Evolutionary conservation across 768 basidiomycete genomes (phyloP).

Genomic region (Lactifluus hygrophoroides): DNA sequence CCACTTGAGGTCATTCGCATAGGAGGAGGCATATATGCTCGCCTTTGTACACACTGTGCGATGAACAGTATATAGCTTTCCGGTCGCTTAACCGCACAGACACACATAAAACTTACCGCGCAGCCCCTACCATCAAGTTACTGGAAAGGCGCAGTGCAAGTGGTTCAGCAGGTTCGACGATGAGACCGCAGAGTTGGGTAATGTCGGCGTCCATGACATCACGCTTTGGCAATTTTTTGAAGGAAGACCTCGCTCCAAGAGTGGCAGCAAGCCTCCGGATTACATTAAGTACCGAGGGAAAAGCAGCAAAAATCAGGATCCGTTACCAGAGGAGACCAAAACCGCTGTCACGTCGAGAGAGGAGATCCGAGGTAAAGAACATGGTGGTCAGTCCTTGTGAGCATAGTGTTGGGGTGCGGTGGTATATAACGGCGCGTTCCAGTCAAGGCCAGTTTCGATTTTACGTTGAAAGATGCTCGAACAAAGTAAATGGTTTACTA

Average conservation of each 20-base stretch:
- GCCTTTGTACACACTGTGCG: constrained; percentile 43
- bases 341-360: constrained; percentile 76
- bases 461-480: not conserved
- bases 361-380: constrained; percentile 82
- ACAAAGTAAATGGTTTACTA: not conserved
- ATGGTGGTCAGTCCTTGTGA: constrained; percentile 31
- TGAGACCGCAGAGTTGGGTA: constrained; percentile 67
- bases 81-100: not conserved
- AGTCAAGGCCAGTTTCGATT: not conserved
- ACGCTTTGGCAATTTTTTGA: constrained; percentile 74
- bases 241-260: constrained; percentile 77
- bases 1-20: not conserved
- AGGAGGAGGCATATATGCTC: not conserved
- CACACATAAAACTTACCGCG: constrained; percentile 45
- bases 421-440: not conserved
- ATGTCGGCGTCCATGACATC: constrained; percentile 85
- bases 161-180: constrained; percentile 77
- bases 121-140: constrained; percentile 83
- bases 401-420: not conserved
- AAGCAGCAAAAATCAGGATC: not conserved
- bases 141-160: constrained; percentile 81
- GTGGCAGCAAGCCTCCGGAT: constrained; percentile 78
- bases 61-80: too few relatives aligned
- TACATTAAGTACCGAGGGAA: not conserved
- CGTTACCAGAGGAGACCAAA: constrained; percentile 79